Percentiles rank a stretch among this genome's conserved stretches.
These are phyloP conservation scores for Ambrosiella beaveri DNA, from an alignment of 2,329 filamentous ascomycete species.

Conservation along the genomic window DNA sequence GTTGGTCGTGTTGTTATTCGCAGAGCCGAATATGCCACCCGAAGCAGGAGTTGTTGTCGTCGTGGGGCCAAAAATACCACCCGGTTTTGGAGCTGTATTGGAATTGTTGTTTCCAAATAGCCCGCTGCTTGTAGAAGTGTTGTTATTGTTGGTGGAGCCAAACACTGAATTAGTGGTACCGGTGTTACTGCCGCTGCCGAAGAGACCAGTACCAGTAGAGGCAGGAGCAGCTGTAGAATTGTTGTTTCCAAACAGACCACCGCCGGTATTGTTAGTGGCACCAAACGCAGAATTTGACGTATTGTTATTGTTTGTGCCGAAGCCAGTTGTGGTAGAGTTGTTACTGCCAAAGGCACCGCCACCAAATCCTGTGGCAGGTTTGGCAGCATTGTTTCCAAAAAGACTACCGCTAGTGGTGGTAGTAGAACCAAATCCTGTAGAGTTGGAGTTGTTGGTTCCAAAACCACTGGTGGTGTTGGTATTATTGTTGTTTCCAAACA, in stretches of 20 bases:
- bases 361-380: slow-evolving; percentile 31
- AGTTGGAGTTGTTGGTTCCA: slow-evolving; percentile 11
- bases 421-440: neutral
- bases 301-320: slow-evolving; percentile 16
- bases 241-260: slow-evolving; percentile 29
- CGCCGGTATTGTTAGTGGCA: slow-evolving; percentile 18
- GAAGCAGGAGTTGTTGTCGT: slow-evolving; percentile 22
- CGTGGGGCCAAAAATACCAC: slow-evolving; percentile 34
- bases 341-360: slow-evolving; percentile 15
- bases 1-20: slow-evolving; percentile 14
- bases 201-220: too few relatives aligned
- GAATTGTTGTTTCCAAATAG: slow-evolving; percentile 13
- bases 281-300: slow-evolving; percentile 14
- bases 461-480: slow-evolving; percentile 23
- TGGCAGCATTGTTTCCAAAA: slow-evolving; percentile 9
- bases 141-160: slow-evolving; percentile 16
- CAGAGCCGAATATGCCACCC: slow-evolving; percentile 29
- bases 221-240: slow-evolving; percentile 17
- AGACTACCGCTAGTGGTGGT: slow-evolving; percentile 17
- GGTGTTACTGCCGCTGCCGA: too few relatives aligned
- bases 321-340: slow-evolving; percentile 13
- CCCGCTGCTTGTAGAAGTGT: slow-evolving; percentile 17
- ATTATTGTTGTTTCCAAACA: slow-evolving; percentile 21
- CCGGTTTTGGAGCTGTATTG: slow-evolving; percentile 16
- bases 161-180: slow-evolving; percentile 21